Conservation (phyloP, 164 flowering plant species). For the Cinnamomum micranthum region DNA sequence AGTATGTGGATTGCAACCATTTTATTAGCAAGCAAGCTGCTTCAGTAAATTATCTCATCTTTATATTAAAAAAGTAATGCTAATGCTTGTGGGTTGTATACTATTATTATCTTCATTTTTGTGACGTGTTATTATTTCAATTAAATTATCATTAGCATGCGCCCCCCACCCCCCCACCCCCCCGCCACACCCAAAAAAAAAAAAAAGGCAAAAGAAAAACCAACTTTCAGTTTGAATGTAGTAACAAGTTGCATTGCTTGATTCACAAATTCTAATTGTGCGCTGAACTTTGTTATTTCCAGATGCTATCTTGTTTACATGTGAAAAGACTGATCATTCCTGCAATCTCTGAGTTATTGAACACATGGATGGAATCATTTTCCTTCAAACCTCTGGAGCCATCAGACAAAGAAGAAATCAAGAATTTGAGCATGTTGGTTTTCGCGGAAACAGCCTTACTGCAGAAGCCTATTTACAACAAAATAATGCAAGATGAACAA, state of each 20-base stretch:
- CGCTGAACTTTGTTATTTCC: background rate
- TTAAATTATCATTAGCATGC: no score
- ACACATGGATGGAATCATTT: conserved; percentile 76
- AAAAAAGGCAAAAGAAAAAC: no score
- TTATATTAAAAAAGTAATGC: no score
- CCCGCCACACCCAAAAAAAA: no score
- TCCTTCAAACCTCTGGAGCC: conserved; percentile 56
- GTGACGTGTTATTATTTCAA: no score
- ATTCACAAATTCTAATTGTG: background rate
- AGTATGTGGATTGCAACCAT: no score
- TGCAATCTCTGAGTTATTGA: conserved; percentile 58
- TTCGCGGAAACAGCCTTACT: conserved; percentile 66
- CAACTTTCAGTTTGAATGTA: background rate
- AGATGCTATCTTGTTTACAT: conserved; percentile 21
- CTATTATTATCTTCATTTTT: no score
- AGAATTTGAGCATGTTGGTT: conserved; percentile 49
- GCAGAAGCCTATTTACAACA: conserved; percentile 36
- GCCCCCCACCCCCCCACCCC: fast-evolving
- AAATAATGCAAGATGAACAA: background rate
- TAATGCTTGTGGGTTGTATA: no score
- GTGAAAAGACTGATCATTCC: conserved; percentile 77
- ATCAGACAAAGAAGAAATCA: conserved; percentile 41
- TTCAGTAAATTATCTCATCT: no score
- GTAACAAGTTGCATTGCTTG: background rate
- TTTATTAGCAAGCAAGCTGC: no score